Percentiles rank a stretch among this genome's conserved stretches.
These are phyloP conservation scores for Mycosphaerella arachidis DNA, from an alignment of 2,329 filamentous ascomycete genomes.

Conservation along the genomic window DNA sequence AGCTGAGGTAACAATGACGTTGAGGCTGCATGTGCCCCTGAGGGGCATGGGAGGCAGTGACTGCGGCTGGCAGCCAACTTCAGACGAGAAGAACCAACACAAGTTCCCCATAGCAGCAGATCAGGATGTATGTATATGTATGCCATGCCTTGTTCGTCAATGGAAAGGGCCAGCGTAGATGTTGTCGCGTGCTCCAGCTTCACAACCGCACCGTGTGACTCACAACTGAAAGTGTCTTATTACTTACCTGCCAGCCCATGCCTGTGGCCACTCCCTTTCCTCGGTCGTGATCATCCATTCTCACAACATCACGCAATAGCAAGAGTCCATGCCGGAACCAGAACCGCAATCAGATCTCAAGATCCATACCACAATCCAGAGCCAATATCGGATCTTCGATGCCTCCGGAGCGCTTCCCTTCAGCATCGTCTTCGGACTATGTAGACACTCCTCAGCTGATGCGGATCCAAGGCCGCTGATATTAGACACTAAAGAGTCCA, in stretches of 20 bases:
- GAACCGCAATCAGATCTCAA: neutral
- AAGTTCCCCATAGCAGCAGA: neutral
- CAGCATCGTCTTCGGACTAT: slow-evolving; percentile 18
- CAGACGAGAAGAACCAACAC: neutral
- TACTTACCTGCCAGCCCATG: no score
- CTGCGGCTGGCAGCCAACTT: neutral
- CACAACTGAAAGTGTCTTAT: no score
- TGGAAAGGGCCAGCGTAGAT: no score
- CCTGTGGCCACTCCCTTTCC: no score
- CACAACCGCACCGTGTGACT: no score
- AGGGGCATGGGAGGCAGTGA: neutral
- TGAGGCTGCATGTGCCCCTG: neutral
- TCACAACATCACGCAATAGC: no score
- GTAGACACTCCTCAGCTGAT: slow-evolving; percentile 10
- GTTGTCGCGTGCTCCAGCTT: no score
- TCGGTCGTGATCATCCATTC: no score
- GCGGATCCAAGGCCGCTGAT: slow-evolving; percentile 13
- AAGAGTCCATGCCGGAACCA: neutral
- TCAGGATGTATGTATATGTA: no score
- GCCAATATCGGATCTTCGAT: slow-evolving; percentile 16
- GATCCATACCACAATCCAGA: neutral
- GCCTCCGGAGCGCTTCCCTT: slow-evolving; percentile 18
- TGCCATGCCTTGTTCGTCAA: no score
- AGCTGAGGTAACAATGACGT: slow-evolving; percentile 1
- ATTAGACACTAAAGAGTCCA: slow-evolving; percentile 9